Evolutionary conservation across 192 early-diverging fungal species (phyloP), one percentile per base, ranked within the genome.

Genomic region (Physocladia obscura): DNA sequence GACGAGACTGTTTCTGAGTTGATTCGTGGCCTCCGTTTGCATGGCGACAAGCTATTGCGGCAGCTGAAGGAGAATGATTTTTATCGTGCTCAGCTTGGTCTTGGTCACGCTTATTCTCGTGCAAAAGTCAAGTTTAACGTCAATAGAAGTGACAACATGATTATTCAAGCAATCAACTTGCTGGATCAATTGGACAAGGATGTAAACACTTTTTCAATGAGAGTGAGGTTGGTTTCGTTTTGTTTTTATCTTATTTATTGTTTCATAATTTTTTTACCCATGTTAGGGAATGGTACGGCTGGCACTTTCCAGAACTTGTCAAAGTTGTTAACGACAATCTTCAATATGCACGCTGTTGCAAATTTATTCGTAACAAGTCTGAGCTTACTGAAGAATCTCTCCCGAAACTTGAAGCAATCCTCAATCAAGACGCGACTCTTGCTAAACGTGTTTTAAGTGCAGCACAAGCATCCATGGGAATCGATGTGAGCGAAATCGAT

Each of bases 111-210:
- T 15, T 98, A 97, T 84, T 99, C 97, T 64, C 89, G 97, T 38
- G 90, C 94, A 55, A 99, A 99, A 80, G 95, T 99, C 74, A 98
- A 99, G 93, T 99, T 99, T 87, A 97, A 98, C 84, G 95, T 98
- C 52, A 94, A 99, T 89, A 82, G 95, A 63, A 89, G 89, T 34
- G 97, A 99, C 81, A 99, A 98, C 87, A 90, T 90, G 89, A 88
- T 91, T 74, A 91, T 89, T 30, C 90, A 91, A 77, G 82, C 89
- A 21, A 87, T 87, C 76, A 74, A 83, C 74, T 84, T 99, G 55
- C 82, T 99, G 77, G 98, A 99, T 77, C 94, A 98, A 76, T 87
- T 99, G 62, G 98, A 99, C 81, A 99, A 99, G 88, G 98, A 99
- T 73, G 88, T 99, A 79, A 99, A 99, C 87, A 97, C 94, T 37